Percentiles rank a stretch among this genome's conserved stretches.
Conservation (phyloP, 1,139 yeast species). For the Yamadazyma epiphylla region DNA sequence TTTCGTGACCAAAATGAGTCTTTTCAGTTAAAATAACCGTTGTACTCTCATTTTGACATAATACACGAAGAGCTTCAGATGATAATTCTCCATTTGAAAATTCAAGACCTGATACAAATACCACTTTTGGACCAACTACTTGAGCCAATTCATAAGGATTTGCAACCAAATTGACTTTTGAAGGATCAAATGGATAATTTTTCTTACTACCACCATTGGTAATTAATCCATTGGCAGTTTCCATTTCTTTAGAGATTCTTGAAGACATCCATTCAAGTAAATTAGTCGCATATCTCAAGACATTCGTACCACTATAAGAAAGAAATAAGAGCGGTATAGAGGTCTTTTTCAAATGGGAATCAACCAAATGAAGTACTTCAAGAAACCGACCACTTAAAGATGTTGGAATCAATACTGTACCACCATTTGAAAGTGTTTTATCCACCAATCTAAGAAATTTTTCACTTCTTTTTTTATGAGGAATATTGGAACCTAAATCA, state of each 20-base stretch:
- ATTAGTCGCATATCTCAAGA: conserved; percentile 77
- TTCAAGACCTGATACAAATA: conserved; percentile 76
- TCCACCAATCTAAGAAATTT: conserved; percentile 62
- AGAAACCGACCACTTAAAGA: conserved; percentile 80
- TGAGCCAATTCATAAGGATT: conserved; percentile 56
- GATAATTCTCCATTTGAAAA: conserved; percentile 63
- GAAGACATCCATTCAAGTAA: conserved; percentile 96
- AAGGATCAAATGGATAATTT: conserved; percentile 72
- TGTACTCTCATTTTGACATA: conserved; percentile 63
- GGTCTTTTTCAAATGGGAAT: conserved; percentile 51
- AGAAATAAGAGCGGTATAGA: conserved; percentile 70
- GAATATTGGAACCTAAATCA: conserved; percentile 60
- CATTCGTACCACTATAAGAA: conserved; percentile 76
- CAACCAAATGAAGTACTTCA: conserved; percentile 72
- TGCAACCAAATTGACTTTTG: conserved; percentile 53
- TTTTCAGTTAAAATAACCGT: conserved; percentile 75
- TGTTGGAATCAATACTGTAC: conserved; percentile 80
- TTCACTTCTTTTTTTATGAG: conserved; percentile 64
- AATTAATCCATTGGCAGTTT: conserved; percentile 31
- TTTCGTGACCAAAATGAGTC: conserved; percentile 25
- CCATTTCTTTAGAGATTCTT: conserved; percentile 78
- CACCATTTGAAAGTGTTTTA: conserved; percentile 63
- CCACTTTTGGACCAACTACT: conserved; percentile 71
- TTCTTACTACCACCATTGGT: conserved; percentile 29
- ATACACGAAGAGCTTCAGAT: conserved; percentile 49